Evolutionary conservation across 2,329 filamentous ascomycete genomes (phyloP).

Genomic region (Ceratocystis destructans): DNA sequence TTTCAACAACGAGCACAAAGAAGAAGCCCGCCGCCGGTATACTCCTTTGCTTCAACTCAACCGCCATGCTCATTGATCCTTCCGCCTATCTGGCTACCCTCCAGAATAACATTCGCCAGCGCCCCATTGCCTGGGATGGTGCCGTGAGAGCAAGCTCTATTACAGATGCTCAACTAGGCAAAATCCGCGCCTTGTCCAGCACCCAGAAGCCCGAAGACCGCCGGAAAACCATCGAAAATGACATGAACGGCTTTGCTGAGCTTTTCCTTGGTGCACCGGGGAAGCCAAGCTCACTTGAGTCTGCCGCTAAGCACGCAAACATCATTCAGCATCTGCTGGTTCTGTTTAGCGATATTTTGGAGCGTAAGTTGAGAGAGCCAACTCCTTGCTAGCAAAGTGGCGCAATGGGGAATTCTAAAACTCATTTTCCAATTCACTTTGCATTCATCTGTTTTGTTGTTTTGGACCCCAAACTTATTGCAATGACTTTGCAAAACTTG

Average conservation of each 20-base stretch:
- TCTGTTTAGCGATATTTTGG: constrained; percentile 71
- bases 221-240: constrained; percentile 64
- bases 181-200: constrained; percentile 94
- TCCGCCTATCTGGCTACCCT: constrained; percentile 74
- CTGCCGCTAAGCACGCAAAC: constrained; percentile 71
- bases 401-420: constrained; percentile 6
- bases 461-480: neutral
- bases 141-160: constrained; percentile 86
- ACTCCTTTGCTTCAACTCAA: neutral
- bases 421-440: neutral
- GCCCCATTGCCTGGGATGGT: constrained; percentile 95
- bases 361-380: constrained; percentile 44
- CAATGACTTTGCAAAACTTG: neutral
- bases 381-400: neutral
- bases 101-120: constrained; percentile 91
- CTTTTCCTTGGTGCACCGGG: constrained; percentile 69
- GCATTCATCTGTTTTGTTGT: neutral
- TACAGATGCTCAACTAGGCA: constrained; percentile 83
- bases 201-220: constrained; percentile 75
- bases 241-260: constrained; percentile 64
- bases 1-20: neutral
- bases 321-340: constrained; percentile 93
- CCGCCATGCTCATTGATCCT: constrained; percentile 72
- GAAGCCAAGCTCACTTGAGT: constrained; percentile 60
- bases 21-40: neutral